These are phyloP conservation scores for Trichoderma arundinaceum DNA, from an alignment of 2,329 filamentous ascomycete species.

Conservation along the genomic window DNA sequence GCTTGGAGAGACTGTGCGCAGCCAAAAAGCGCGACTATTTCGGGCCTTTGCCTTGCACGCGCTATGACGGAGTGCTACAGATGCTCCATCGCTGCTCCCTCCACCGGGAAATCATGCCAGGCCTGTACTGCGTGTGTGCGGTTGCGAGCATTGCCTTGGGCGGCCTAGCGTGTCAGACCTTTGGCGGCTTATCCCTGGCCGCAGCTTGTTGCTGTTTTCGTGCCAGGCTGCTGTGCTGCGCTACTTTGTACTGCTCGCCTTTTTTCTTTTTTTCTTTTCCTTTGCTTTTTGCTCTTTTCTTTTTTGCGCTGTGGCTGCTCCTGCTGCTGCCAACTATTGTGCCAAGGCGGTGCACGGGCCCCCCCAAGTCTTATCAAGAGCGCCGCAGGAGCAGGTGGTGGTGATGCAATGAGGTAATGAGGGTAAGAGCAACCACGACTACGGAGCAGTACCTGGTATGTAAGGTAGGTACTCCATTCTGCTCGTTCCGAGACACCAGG, in stretches of 20 bases:
- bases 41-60: no score
- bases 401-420: constrained; percentile 26
- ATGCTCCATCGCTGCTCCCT: no score
- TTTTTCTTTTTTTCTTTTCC: not conserved
- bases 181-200: constrained; percentile 16
- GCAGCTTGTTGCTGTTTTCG: constrained; percentile 14
- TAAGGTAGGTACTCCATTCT: no score
- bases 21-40: no score
- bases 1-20: no score
- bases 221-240: constrained; percentile 21
- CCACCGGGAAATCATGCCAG: not conserved
- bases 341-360: constrained; percentile 22
- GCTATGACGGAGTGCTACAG: no score
- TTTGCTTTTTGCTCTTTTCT: not conserved
- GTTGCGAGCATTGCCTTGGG: constrained; percentile 1
- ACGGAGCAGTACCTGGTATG: no score
- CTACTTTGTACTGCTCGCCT: not conserved
- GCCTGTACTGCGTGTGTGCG: constrained; percentile 6
- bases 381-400: not conserved
- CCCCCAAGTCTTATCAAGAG: not conserved
- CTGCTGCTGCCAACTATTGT: not conserved
- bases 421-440: constrained; percentile 2
- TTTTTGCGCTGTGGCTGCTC: not conserved
- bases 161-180: constrained; percentile 19
- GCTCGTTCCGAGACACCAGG: no score